These are phyloP conservation scores for Nicotiana benthamiana DNA, from an alignment of 257 asterid species.

Conservation along the genomic window DNA sequence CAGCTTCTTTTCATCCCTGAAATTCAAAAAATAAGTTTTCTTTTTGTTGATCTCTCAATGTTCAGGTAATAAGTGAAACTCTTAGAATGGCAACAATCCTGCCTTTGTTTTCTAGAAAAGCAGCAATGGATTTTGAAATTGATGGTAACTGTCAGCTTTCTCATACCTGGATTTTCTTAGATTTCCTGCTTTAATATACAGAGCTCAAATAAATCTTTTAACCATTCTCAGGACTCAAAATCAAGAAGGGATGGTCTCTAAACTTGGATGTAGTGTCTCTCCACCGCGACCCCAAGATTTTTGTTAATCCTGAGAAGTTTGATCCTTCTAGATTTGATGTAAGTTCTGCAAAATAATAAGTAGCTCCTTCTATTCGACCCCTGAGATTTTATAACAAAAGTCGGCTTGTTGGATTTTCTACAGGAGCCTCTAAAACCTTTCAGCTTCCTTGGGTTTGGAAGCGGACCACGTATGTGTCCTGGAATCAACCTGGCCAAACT, in stretches of 20 bases:
- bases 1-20: background rate
- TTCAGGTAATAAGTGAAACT: constrained; percentile 65
- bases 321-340: constrained; percentile 75
- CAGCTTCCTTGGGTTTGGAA: constrained; percentile 84
- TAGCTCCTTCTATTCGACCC: background rate
- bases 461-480: constrained; percentile 89
- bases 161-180: background rate
- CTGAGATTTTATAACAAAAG: background rate
- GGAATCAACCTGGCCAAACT: constrained; percentile 86
- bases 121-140: constrained; percentile 77
- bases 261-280: constrained; percentile 82
- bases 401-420: constrained; percentile 2
- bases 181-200: background rate
- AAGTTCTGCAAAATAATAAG: constrained; percentile 17
- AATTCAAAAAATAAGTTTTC: background rate
- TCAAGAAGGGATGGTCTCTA: constrained; percentile 68
- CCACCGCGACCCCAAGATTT: constrained; percentile 64
- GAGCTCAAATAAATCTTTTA: background rate
- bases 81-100: constrained; percentile 79
- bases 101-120: constrained; percentile 85
- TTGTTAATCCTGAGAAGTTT: constrained; percentile 57
- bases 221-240: constrained; percentile 41
- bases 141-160: constrained; percentile 43
- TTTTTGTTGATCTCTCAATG: background rate
- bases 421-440: constrained; percentile 64